Percentiles rank a stretch among this genome's conserved stretches.
These are phyloP conservation scores for Tulasnella sp. DNA, from an alignment of 768 basidiomycete species.

Conservation along the genomic window DNA sequence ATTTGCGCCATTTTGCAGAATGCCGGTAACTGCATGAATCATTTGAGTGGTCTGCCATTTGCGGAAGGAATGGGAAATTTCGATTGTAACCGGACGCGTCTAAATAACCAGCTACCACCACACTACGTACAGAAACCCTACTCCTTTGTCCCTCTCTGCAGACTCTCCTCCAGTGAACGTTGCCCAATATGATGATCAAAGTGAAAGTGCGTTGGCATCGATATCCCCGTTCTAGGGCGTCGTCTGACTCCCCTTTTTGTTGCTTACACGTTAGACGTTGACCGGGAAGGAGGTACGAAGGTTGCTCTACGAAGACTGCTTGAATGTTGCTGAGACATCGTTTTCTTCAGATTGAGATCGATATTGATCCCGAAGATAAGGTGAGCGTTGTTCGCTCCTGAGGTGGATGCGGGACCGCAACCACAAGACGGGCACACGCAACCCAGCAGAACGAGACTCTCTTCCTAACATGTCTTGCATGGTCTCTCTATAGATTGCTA, in stretches of 20 bases:
- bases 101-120: conserved; percentile 6
- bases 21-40: not conserved
- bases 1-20: not conserved
- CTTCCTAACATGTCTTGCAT: not conserved
- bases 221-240: conserved; percentile 9
- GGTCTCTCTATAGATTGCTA: conserved; percentile 53
- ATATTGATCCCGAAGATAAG: conserved; percentile 86
- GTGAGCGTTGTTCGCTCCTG: conserved; percentile 34
- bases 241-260: conserved; percentile 7
- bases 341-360: conserved; percentile 70
- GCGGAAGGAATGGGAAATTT: not conserved
- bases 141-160: conserved; percentile 7
- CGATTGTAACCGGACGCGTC: not conserved
- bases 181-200: conserved; percentile 67
- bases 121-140: not conserved
- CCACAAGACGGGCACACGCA: not conserved
- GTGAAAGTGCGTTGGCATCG: conserved; percentile 54
- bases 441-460: not conserved
- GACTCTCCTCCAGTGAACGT: not conserved
- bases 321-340: not conserved
- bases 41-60: not conserved
- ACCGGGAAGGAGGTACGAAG: conserved; percentile 86
- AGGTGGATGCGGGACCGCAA: not conserved
- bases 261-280: conserved; percentile 55
- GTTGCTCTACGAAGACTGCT: not conserved